Evolutionary conservation across 2,329 filamentous ascomycete genomes (phyloP).

Genomic region (Beauveria medogensis): DNA sequence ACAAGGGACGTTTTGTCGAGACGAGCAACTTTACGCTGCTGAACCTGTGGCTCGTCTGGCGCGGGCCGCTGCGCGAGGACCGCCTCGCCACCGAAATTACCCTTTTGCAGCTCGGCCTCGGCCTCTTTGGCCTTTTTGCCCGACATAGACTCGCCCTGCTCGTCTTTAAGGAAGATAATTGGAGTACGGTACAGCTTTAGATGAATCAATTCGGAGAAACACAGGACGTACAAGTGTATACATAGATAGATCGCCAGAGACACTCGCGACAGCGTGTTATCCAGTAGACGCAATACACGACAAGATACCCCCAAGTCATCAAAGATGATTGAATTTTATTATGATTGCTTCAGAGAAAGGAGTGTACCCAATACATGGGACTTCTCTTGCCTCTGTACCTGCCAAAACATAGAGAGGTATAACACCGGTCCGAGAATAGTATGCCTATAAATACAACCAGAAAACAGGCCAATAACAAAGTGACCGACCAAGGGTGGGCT

Average conservation of each 20-base stretch:
- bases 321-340: not conserved
- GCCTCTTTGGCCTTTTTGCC: constrained; percentile 75
- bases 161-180: constrained; percentile 87
- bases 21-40: constrained; percentile 88
- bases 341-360: not conserved
- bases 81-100: constrained; percentile 72
- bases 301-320: not conserved
- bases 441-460: constrained; percentile 14
- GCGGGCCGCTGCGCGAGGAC: constrained; percentile 84
- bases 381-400: not conserved
- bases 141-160: constrained; percentile 79
- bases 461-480: constrained; percentile 6
- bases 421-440: constrained; percentile 4
- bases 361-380: not conserved
- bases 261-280: not conserved
- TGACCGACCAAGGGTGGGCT: not conserved
- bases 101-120: constrained; percentile 65
- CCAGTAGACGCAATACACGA: not conserved
- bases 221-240: not conserved
- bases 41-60: constrained; percentile 94
- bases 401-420: not conserved
- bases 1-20: constrained; percentile 63
- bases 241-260: not conserved
- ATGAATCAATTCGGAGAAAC: not conserved
- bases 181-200: constrained; percentile 30